These are phyloP conservation scores for Cadophora sp. DNA, from an alignment of 2,329 filamentous ascomycete species.

Conservation along the genomic window DNA sequence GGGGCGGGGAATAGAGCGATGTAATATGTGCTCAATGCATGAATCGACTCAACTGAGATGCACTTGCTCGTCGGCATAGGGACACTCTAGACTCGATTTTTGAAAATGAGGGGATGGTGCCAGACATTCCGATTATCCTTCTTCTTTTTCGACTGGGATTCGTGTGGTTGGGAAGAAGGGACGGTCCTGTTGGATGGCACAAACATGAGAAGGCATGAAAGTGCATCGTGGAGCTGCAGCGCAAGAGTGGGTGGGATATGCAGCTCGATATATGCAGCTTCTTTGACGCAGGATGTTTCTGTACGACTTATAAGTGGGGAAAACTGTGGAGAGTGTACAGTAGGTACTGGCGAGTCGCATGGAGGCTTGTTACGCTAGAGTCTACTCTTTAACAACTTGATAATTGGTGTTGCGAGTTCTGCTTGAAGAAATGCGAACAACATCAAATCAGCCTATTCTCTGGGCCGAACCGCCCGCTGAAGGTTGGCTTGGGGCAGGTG, in stretches of 20 bases:
- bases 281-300: not conserved
- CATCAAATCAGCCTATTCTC: not conserved
- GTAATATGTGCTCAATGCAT: not conserved
- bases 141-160: not conserved
- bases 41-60: not conserved
- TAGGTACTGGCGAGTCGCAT: not conserved
- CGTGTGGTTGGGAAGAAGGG: not conserved
- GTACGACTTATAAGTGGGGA: not conserved
- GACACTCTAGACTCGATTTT: not conserved
- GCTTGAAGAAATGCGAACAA: not conserved
- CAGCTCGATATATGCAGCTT: not conserved
- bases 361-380: not conserved
- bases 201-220: slow-evolving; percentile 2
- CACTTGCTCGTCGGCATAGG: not conserved
- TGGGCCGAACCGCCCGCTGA: slow-evolving; percentile 9
- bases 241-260: not conserved
- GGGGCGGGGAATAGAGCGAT: slow-evolving; percentile 3
- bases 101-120: not conserved
- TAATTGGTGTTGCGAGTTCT: not conserved
- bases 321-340: too few species aligned
- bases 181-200: not conserved
- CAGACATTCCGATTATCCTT: not conserved
- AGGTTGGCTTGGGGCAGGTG: not conserved
- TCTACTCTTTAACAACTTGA: not conserved
- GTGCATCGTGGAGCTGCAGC: not conserved